Conservation (phyloP, 805 yeast species). For the Candida stauntonica region DNA sequence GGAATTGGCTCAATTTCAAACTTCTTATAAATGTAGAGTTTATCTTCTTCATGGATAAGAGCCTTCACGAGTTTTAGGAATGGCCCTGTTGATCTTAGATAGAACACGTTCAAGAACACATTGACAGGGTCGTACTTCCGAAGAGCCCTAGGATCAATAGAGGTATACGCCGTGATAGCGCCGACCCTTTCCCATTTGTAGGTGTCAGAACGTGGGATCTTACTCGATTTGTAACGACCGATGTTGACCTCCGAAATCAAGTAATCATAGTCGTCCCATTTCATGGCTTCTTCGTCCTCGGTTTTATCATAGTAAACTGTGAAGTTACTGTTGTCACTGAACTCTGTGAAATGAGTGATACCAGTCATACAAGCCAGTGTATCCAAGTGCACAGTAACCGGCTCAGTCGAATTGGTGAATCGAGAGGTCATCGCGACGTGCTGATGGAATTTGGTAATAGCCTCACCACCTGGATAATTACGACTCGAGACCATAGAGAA, state of each 20-base stretch:
- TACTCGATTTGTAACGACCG: slow-evolving; percentile 1
- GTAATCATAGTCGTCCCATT: slow-evolving; percentile 50
- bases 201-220: slow-evolving; percentile 25
- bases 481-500: slow-evolving; percentile 61
- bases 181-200: slow-evolving; percentile 42
- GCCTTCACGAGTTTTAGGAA: slow-evolving; percentile 11
- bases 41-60: slow-evolving; percentile 10
- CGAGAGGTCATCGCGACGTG: slow-evolving; percentile 26
- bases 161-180: slow-evolving; percentile 36
- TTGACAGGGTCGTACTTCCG: slow-evolving; percentile 10
- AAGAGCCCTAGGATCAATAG: slow-evolving; percentile 31
- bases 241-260: slow-evolving; percentile 39
- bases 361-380: slow-evolving; percentile 87
- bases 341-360: slow-evolving; percentile 67
- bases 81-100: slow-evolving; percentile 14
- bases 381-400: slow-evolving; percentile 61
- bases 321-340: slow-evolving; percentile 30
- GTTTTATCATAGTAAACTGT: slow-evolving; percentile 66
- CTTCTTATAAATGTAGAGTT: slow-evolving; percentile 18
- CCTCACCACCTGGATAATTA: slow-evolving; percentile 90
- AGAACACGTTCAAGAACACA: slow-evolving; percentile 3
- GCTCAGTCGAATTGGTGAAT: slow-evolving; percentile 12
- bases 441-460: slow-evolving; percentile 51
- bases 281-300: slow-evolving; percentile 44
- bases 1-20: too few species aligned